Percentiles rank a stretch among this genome's conserved stretches.
Conservation (phyloP, 345 rosid genomes). For the Hibiscus trionum region DNA sequence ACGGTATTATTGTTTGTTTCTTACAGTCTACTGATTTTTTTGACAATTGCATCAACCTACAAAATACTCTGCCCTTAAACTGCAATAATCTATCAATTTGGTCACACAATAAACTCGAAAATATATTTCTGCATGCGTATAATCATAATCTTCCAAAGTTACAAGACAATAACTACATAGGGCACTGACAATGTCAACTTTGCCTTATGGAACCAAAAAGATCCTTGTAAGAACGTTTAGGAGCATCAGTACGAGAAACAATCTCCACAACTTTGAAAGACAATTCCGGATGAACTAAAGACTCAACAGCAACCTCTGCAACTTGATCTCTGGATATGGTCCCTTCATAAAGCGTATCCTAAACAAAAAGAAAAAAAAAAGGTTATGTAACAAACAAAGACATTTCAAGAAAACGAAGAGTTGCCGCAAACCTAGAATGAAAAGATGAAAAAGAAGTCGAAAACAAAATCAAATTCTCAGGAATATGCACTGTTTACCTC, state of each 20-base stretch:
- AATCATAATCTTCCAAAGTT: too few relatives aligned
- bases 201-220: slow-evolving; percentile 65
- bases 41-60: too few relatives aligned
- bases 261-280: slow-evolving; percentile 76
- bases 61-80: too few relatives aligned
- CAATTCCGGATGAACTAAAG: slow-evolving; percentile 54
- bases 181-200: slow-evolving; percentile 16
- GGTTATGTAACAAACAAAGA: not conserved
- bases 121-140: too few relatives aligned
- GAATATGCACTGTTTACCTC: slow-evolving; percentile 40
- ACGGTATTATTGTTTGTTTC: too few relatives aligned
- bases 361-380: not conserved
- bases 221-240: slow-evolving; percentile 46
- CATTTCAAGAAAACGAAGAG: not conserved
- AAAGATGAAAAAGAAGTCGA: not conserved
- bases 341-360: slow-evolving; percentile 79
- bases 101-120: too few relatives aligned
- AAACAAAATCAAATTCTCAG: not conserved
- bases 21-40: too few relatives aligned
- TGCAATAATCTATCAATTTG: too few relatives aligned
- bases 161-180: not conserved
- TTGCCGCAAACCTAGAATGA: not conserved
- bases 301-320: slow-evolving; percentile 80
- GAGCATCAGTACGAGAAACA: slow-evolving; percentile 61
- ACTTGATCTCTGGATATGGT: slow-evolving; percentile 78